Evolutionary conservation across 1,284 basidiomycete genomes (phyloP).

Genomic region (Ustilago lituana): DNA sequence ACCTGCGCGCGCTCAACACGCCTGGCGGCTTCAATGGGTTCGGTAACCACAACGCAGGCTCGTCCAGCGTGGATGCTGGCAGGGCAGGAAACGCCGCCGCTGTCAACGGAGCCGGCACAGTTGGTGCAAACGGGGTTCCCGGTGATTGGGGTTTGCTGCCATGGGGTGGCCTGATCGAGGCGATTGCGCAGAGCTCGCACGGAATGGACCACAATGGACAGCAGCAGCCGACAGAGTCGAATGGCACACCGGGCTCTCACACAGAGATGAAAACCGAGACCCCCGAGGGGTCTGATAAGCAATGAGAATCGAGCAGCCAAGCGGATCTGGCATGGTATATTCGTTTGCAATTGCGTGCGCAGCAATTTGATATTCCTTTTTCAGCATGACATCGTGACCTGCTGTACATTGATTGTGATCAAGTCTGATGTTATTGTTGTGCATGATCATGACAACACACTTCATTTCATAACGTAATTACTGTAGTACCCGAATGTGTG

Average conservation of each 20-base stretch:
- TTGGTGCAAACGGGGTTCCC: conserved; percentile 1
- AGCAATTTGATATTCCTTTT: neutral
- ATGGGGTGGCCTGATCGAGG: conserved; percentile 59
- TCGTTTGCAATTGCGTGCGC: no score
- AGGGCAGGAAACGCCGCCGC: conserved; percentile 1
- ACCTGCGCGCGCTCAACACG: conserved; percentile 39
- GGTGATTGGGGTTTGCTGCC: conserved; percentile 49
- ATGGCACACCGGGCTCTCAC: conserved; percentile 27
- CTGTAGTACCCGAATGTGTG: no score
- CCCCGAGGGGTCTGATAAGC: conserved; percentile 34
- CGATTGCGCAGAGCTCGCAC: conserved; percentile 51
- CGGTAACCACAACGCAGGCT: neutral
- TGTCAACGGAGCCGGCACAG: conserved; percentile 3
- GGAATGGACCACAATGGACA: conserved; percentile 32
- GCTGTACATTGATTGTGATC: no score
- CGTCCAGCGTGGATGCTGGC: conserved; percentile 1
- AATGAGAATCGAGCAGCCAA: neutral
- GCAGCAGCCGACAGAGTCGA: conserved; percentile 15
- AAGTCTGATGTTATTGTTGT: no score
- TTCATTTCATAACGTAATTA: no score
- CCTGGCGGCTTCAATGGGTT: conserved; percentile 23
- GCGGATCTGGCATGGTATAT: neutral
- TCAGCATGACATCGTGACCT: neutral
- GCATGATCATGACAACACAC: no score
- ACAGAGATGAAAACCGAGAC: conserved; percentile 36